Evolutionary conservation across 2,329 filamentous ascomycete genomes (phyloP), one percentile per base, ranked within the genome.

Genomic region (Hypoxylon sp.): DNA sequence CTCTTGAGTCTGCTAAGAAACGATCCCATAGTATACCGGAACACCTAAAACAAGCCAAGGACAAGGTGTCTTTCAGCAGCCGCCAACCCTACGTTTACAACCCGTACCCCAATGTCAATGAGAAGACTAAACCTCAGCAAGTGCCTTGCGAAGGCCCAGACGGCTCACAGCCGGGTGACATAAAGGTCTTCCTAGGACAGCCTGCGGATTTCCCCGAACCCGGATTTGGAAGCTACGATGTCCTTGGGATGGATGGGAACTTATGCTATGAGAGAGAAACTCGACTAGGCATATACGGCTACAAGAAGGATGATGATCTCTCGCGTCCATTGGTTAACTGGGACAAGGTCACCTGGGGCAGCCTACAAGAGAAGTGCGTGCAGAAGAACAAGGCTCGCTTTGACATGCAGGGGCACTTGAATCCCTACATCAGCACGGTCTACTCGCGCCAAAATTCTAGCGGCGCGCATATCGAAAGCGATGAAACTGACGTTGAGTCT

Each of bases 61-160:
- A 70, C 7, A 68, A 70, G 43, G 62, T 72, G 23, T 73, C 73
- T 29, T 83, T 80, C 66, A 79, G 69, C 49, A 69, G 74, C 10
- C 75, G 81, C 38, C 74, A 78, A 46, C 82, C 85, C 0, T 77
- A 83, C 51, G 77, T 82, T 17, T 91, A 90, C 73, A 81, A 87
- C 55, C 90, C 90, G 0, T 92, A 92, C 62, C 89, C 89, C 0
- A 77, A 83, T 13, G 91, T 92, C 75, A 88, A 90, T 67, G 82
- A 80, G 47, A 75, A 78, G 3, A 73, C 78, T 62, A 78, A 81
- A 43, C 88, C 87, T 13, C 72, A 81, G 50, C 85, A 88, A 67
- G 79, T 85, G 4, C 74, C 87, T 1, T 93, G 90, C 71, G 76
- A 83, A 47, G 89, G 89, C 1, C 85, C 88, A 1, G 76, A 83